Base-by-base conservation (phyloP, 176 grass and related monocot species). In the Cenchrus purpureus region DNA sequence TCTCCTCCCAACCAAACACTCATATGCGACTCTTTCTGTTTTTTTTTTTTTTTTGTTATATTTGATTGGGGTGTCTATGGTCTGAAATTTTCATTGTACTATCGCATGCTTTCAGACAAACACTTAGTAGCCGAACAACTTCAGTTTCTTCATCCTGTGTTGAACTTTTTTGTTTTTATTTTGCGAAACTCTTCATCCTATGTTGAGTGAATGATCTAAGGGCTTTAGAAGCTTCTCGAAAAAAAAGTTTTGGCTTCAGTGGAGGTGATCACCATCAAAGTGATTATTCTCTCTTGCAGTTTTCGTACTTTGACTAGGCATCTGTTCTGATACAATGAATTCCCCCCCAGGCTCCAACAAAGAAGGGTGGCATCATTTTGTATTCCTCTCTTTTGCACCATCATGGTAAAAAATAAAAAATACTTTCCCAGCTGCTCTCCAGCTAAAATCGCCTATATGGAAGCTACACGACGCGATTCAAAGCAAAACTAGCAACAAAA, bases 11-110 rank as follows among this genome's bases (percentile, higher is more conserved):
- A n/a, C n/a, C n/a, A n/a, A n/a, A n/a, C n/a, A n/a, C n/a, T n/a
- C 55, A 45, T 44, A 71, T 25, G 10, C 68, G 68, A 70, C 12
- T 43, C 19, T 40, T 40, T 40, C 37, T 40, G 37, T 3, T 40
- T 48, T 20, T 25, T 2, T 71, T 20, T 25, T n/a, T 6, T n/a
- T 6, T 4, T 8, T 10, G 14, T 2, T 61, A 0, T 50, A 14
- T 3, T 16, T 8, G 6, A 14, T 50, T 17, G 69, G n/a, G 4
- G 28, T 28, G 69, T 62, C 3, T 62, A 5, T 28, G 59, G 59
- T 49, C 69, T 28, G 45, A 76, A 76, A 76, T 4, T 20, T 22
- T 76, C 71, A 53, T 54, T 15, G 71, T 17, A 74, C 25, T 54
- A 74, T 74, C 28, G 49, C 49, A 25, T 53, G 49, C 22, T 31